A percentile compares a stretch with the other conserved stretches of the same genome.
Conservation (phyloP, 2,329 filamentous ascomycete species). For the Trichophyton simii region DNA sequence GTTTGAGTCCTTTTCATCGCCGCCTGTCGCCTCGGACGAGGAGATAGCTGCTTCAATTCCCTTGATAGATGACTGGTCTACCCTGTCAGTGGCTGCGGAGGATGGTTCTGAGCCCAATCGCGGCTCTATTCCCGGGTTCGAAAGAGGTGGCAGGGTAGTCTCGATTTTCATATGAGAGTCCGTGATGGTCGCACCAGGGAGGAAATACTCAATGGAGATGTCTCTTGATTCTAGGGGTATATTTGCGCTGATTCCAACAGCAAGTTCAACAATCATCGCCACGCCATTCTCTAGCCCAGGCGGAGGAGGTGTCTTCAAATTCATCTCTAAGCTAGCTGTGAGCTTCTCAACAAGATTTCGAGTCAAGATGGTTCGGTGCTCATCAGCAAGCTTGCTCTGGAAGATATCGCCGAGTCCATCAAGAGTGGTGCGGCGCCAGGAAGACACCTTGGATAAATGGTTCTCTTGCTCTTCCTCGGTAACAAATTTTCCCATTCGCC, state of each 20-base stretch:
- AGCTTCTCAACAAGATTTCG: constrained; percentile 56
- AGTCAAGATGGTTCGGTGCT: constrained; percentile 57
- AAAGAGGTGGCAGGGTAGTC: constrained; percentile 49
- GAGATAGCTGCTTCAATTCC: constrained; percentile 10
- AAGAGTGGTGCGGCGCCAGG: constrained; percentile 85
- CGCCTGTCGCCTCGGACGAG: background rate
- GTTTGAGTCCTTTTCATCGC: constrained; percentile 10
- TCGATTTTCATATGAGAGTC: constrained; percentile 77
- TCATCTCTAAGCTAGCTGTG: constrained; percentile 56
- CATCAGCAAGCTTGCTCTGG: constrained; percentile 49
- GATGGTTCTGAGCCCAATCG: constrained; percentile 9
- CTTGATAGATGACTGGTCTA: constrained; percentile 16
- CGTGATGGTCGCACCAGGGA: constrained; percentile 60
- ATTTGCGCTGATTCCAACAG: constrained; percentile 72
- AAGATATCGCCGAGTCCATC: constrained; percentile 72
- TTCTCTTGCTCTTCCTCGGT: constrained; percentile 84
- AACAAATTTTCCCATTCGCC: constrained; percentile 57
- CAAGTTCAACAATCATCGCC: constrained; percentile 84
- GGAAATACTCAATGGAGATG: constrained; percentile 73
- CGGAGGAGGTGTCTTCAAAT: constrained; percentile 64
- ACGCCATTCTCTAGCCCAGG: constrained; percentile 76
- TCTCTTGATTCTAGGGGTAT: constrained; percentile 84
- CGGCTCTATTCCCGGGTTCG: constrained; percentile 24
- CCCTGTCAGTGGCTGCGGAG: constrained; percentile 10
- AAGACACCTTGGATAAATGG: constrained; percentile 71